Evolutionary conservation across 1,284 basidiomycete species (phyloP), one percentile per base, ranked within the genome.

Genomic region (Papiliotrema terrestris): DNA sequence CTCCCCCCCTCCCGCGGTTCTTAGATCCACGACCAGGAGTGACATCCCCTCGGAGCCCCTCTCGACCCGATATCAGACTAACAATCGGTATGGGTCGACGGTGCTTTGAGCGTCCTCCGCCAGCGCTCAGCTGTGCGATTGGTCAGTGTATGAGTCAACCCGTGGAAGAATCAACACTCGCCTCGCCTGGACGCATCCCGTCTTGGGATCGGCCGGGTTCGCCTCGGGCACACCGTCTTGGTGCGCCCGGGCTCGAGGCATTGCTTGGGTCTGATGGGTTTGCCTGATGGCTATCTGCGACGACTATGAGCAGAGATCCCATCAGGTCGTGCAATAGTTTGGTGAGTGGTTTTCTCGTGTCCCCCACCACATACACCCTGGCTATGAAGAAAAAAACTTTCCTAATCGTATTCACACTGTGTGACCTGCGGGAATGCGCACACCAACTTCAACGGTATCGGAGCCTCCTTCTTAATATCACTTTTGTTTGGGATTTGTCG

Each of bases 381-480:
- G 61, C 68, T 45, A 68, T 72, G 72, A 73, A 61, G 72, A 73
- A 60, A 72, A 72, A 64, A 54, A 71, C 55, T 63, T 61, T 65
- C 60, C 70, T 75, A 75, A 75, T 75, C 73, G 68, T 75, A 75
- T 75, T 75, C 73, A 75, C 73, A 75, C 73, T 75, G 69, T 72
- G 71, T 60, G 49, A 72, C 59, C 66, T 60, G 56, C 63, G 68
- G 65, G 66, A 57, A 66, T 69, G 69, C 66, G 68, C 69, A 60
- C 57, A 71, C 52, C 59, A 58, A 69, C 63, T 68, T 67, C 73
- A 75, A 75, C 73, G 73, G 73, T 75, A 75, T 74, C 73, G 62
- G 73, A 75, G 62, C 65, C 42, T 54, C 22, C 49, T 43, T 52
- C 50, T 49, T 23, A 25, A 49, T 22, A 32, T 58, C 41, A 52